Percentiles rank a stretch among this genome's conserved stretches.
Conservation (phyloP, 345 rosid genomes). For the Rubroshorea leprosula region DNA sequence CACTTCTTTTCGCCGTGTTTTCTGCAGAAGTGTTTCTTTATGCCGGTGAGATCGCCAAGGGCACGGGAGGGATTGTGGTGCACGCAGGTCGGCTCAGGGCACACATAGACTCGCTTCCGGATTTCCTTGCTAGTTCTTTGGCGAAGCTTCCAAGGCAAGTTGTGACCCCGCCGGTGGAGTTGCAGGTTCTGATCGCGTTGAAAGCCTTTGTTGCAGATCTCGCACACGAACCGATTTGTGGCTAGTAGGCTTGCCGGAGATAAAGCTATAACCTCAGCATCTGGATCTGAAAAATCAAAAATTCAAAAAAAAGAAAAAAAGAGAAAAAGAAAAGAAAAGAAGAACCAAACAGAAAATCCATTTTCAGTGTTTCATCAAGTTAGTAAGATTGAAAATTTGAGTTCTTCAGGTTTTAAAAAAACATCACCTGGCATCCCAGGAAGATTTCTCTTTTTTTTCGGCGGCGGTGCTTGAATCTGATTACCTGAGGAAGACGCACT, state of each 20-base stretch:
- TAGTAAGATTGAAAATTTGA: not conserved
- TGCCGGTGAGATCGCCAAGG: constrained; percentile 80
- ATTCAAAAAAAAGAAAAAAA: not conserved
- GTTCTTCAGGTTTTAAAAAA: constrained; percentile 1
- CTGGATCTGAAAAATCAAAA: constrained; percentile 48
- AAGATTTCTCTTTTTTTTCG: constrained; percentile 66
- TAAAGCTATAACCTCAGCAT: constrained; percentile 60
- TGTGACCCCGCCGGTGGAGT: constrained; percentile 81
- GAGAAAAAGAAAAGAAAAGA: no score
- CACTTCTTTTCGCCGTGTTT: constrained; percentile 82
- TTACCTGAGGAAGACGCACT: constrained; percentile 21
- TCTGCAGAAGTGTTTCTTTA: constrained; percentile 71
- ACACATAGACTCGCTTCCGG: constrained; percentile 63
- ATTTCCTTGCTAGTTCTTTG: constrained; percentile 49
- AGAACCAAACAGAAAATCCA: not conserved
- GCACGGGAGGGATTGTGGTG: constrained; percentile 69
- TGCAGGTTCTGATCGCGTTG: constrained; percentile 78
- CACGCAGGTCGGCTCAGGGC: constrained; percentile 66
- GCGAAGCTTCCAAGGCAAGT: constrained; percentile 73
- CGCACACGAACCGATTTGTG: constrained; percentile 67
- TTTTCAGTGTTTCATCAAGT: not conserved
- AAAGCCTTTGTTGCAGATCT: constrained; percentile 79
- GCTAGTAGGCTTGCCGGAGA: constrained; percentile 58
- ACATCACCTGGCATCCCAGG: constrained; percentile 80
- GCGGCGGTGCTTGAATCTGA: constrained; percentile 25